These are phyloP conservation scores for Zychaea mexicana DNA, from an alignment of 371 early-diverging fungal species.

Conservation along the genomic window DNA sequence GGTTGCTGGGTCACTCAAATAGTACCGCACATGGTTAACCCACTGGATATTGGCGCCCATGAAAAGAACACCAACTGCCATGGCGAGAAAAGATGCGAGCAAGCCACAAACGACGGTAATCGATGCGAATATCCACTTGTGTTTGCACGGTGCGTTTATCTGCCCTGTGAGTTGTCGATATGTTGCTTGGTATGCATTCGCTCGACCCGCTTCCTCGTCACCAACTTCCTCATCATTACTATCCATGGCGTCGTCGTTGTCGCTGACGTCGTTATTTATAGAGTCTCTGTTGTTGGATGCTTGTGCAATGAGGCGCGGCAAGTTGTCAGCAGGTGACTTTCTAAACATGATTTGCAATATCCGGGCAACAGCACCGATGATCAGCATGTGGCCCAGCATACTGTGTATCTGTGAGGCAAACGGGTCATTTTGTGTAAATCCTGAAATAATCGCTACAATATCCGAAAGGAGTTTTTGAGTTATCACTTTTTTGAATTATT, in stretches of 20 bases:
- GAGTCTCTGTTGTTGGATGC: slow-evolving; percentile 4
- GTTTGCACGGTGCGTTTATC: slow-evolving; percentile 23
- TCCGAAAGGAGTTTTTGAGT: not conserved
- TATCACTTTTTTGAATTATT: not conserved
- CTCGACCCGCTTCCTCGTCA: slow-evolving; percentile 8
- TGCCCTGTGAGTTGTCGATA: slow-evolving; percentile 21
- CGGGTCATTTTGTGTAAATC: slow-evolving; percentile 23
- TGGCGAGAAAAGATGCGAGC: slow-evolving; percentile 27
- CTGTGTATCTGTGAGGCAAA: slow-evolving; percentile 32
- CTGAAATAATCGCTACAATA: slow-evolving; percentile 18
- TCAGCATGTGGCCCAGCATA: slow-evolving; percentile 40
- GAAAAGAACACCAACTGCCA: slow-evolving; percentile 38
- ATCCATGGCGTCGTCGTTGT: slow-evolving; percentile 19
- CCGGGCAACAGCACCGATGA: slow-evolving; percentile 33
- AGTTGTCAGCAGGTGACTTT: slow-evolving; percentile 40
- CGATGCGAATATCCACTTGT: slow-evolving; percentile 36
- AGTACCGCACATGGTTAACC: slow-evolving; percentile 35
- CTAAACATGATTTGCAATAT: slow-evolving; percentile 41
- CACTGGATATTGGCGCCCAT: slow-evolving; percentile 44
- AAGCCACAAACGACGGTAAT: slow-evolving; percentile 36
- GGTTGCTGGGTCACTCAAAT: slow-evolving; percentile 34
- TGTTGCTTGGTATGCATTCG: slow-evolving; percentile 9
- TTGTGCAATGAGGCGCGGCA: slow-evolving; percentile 36
- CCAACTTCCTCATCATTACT: slow-evolving; percentile 22
- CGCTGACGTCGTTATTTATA: slow-evolving; percentile 6